phyloP scores from a whole-genome alignment of 2,329 filamentous ascomycete species.

The Colletotrichum tabaci region DNA sequence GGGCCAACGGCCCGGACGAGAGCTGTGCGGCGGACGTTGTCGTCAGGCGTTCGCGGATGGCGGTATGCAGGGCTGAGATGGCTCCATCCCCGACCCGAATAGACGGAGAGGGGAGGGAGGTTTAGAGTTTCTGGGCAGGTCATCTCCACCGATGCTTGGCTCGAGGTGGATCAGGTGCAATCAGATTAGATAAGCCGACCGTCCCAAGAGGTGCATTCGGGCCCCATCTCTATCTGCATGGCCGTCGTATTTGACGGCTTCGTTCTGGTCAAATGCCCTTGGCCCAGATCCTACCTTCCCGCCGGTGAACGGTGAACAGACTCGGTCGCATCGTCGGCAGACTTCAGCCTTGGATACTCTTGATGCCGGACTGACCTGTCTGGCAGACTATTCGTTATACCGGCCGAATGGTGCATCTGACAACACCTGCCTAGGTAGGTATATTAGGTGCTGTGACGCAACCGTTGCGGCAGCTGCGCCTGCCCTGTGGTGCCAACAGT shows the following conservation, averaged over 20 bases:
- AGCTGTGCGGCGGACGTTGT: slow-evolving; percentile 1
- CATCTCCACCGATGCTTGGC: slow-evolving; percentile 30
- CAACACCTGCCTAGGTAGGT: too few relatives aligned
- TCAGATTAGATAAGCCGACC: slow-evolving; percentile 34
- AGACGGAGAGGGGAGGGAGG: background rate
- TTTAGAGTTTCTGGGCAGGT: slow-evolving; percentile 33
- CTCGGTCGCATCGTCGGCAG: background rate
- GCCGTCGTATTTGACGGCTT: background rate
- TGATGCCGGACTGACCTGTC: background rate
- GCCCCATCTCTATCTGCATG: background rate
- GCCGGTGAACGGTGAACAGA: background rate
- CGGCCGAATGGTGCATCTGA: background rate
- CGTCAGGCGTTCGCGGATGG: background rate
- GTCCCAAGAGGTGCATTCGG: background rate
- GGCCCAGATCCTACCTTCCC: too few relatives aligned
- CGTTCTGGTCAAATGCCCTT: background rate
- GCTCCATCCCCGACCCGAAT: slow-evolving; percentile 5
- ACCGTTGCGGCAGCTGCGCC: background rate
- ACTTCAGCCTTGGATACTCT: background rate
- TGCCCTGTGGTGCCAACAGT: background rate
- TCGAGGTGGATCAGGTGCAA: slow-evolving; percentile 21
- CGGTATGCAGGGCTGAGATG: slow-evolving; percentile 13
- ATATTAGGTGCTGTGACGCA: background rate
- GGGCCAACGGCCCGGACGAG: background rate
- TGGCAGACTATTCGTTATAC: background rate